phyloP scores from a whole-genome alignment of 768 basidiomycete species.

The Kondoa malvinella region DNA sequence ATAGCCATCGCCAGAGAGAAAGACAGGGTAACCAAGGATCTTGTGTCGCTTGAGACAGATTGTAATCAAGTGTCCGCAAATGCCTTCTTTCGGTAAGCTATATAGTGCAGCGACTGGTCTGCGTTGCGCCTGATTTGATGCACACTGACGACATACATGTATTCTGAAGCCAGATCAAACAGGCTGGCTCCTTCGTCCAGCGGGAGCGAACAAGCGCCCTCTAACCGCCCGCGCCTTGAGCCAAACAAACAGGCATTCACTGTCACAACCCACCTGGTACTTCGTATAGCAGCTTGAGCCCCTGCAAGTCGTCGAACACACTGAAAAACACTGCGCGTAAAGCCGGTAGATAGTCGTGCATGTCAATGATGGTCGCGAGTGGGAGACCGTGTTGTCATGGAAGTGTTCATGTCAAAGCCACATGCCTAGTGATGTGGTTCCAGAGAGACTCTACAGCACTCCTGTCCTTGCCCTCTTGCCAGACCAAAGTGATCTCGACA shows the following conservation, averaged over 20 bases:
- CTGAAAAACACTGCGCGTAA: slow-evolving; percentile 60
- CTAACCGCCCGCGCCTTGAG: slow-evolving; percentile 51
- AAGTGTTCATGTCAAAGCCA: background rate
- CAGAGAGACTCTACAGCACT: slow-evolving; percentile 15
- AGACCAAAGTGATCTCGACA: slow-evolving; percentile 6
- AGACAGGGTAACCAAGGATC: slow-evolving; percentile 80
- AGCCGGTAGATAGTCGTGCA: slow-evolving; percentile 44
- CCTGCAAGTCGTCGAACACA: slow-evolving; percentile 66
- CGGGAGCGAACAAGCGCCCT: slow-evolving; percentile 9
- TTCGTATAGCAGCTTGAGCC: slow-evolving; percentile 79
- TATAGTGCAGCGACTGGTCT: no score
- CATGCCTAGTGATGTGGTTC: background rate
- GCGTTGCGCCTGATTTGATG: no score
- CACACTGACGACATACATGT: no score
- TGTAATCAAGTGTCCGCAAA: slow-evolving; percentile 76
- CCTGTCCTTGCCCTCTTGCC: slow-evolving; percentile 9
- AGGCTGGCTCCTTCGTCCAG: slow-evolving; percentile 32
- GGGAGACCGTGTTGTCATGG: no score
- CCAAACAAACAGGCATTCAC: no score
- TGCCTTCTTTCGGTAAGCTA: slow-evolving; percentile 68
- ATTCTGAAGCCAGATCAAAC: slow-evolving; percentile 79
- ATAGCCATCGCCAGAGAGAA: slow-evolving; percentile 50
- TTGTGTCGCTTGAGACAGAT: slow-evolving; percentile 65
- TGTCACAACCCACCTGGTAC: no score
- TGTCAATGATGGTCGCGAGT: background rate